Base-by-base conservation (phyloP, 805 yeast genomes). In the Groenewaldozyma salmanticensis region DNA sequence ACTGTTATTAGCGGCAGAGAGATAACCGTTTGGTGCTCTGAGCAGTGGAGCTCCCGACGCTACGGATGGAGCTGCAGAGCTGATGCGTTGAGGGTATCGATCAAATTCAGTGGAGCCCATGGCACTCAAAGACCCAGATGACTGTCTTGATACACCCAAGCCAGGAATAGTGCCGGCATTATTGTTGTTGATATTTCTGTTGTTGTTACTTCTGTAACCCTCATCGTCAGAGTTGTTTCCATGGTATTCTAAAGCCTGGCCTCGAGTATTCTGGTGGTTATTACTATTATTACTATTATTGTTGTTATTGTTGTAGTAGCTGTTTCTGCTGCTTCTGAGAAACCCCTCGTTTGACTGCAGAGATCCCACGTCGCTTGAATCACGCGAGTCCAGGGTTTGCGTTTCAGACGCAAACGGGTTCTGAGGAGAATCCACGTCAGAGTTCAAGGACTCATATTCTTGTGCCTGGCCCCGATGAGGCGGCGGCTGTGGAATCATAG, bases 21-120 rank as follows among this genome's bases (percentile, higher is more conserved):
- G 13, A 24, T 13, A 7, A 5, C 35, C 40, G 11, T 33, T 37
- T 9, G 44, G 37, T 5, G 31, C 41, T 9, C 38, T 31, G 16
- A 48, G 18, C 13, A 47, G 35, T 17, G 54, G 49, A 18, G 46
- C 52, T 5, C 45, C 47, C 16, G 51, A 42, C 9, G 45, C 46
- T 4, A 50, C 35, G 11, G 53, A 49, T 4, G 52, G 52, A 7
- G 53, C 54, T 5, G 52, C 53, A 3, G 55, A 52, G 27, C 46
- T 29, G 32, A 48, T 52, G 9, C 62, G 47, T 27, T 55, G 48
- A 17, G 66, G 65, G 46, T 61, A 61, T 29, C 66, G 52, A 49
- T 61, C 65, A 35, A 54, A 58, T 36, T 59, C 65, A 2, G 48
- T 35, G 11, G 56, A 48, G 17, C 45, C 43, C 52, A 52, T 45